Evolutionary conservation across 129 eudicot species (phyloP).

Genomic region (Pittosporum tobira): DNA sequence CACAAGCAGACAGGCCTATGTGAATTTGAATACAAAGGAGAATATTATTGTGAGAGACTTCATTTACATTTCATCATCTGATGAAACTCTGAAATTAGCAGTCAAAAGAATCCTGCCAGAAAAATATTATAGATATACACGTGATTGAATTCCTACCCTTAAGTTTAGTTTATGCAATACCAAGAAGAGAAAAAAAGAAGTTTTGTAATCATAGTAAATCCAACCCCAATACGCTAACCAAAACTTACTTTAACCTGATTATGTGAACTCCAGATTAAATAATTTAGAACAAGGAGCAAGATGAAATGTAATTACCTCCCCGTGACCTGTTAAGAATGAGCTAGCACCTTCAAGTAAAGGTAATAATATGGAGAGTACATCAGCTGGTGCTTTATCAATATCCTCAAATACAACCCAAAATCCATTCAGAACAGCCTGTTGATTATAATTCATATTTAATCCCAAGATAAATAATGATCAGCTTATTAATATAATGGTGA

Average conservation of each 20-base stretch:
- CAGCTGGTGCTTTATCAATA: slow-evolving; percentile 93
- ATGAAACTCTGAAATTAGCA: not conserved
- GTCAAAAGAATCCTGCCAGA: not conserved
- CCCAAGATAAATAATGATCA: not conserved
- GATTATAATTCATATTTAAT: not conserved
- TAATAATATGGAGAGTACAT: slow-evolving; percentile 76
- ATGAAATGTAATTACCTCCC: slow-evolving; percentile 51
- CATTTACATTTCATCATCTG: not conserved
- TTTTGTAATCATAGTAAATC: too few relatives aligned
- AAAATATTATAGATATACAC: not conserved
- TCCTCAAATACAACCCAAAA: slow-evolving; percentile 97
- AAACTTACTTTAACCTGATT: too few relatives aligned
- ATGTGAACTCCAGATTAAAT: not conserved
- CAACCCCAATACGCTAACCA: too few relatives aligned
- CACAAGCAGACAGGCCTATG: not conserved
- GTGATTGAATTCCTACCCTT: too few relatives aligned
- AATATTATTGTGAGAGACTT: not conserved
- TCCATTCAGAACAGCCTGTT: slow-evolving; percentile 75
- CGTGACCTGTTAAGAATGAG: slow-evolving; percentile 77
- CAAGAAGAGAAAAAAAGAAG: not conserved
- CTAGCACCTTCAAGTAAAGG: slow-evolving; percentile 85
- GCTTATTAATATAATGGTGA: not conserved
- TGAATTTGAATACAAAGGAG: not conserved
- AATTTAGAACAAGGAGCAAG: not conserved
- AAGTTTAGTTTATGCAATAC: too few relatives aligned